Evolutionary conservation across 768 basidiomycete genomes (phyloP).

Genomic region (Cystoderma amianthinum): DNA sequence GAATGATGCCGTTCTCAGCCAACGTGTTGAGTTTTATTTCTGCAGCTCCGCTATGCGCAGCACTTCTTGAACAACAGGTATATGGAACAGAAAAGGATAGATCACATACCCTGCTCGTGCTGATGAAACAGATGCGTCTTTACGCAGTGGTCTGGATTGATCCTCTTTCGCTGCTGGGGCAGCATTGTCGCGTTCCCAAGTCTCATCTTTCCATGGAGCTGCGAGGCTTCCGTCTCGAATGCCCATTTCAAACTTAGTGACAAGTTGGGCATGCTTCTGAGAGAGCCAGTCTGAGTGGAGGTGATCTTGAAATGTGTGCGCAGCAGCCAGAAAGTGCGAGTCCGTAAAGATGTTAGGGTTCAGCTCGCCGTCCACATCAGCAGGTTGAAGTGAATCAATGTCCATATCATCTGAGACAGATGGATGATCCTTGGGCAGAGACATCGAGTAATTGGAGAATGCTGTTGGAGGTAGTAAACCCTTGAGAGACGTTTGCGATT

Average conservation of each 20-base stretch:
- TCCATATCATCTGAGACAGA: conserved; percentile 14
- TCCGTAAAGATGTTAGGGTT: conserved; percentile 40
- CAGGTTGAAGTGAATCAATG: conserved; percentile 7
- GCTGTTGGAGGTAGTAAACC: conserved; percentile 40
- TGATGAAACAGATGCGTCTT: background rate
- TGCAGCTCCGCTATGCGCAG: conserved; percentile 24
- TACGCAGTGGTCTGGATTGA: conserved; percentile 4
- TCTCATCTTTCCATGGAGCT: conserved; percentile 60
- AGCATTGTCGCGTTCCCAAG: conserved; percentile 42
- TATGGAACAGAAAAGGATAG: background rate
- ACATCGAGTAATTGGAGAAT: conserved; percentile 23
- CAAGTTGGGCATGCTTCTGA: conserved; percentile 30
- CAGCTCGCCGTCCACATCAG: conserved; percentile 10
- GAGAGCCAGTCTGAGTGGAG: conserved; percentile 45
- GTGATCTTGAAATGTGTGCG: conserved; percentile 56
- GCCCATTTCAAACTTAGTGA: conserved; percentile 34
- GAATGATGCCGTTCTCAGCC: conserved; percentile 34
- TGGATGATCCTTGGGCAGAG: conserved; percentile 30
- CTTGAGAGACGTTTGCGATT: conserved; percentile 27
- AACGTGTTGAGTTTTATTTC: conserved; percentile 39
- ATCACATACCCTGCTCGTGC: conserved; percentile 23
- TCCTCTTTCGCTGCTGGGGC: conserved; percentile 5
- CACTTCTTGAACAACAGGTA: background rate
- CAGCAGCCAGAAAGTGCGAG: conserved; percentile 45
- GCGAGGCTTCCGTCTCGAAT: conserved; percentile 37